Evolutionary conservation across 345 rosid genomes (phyloP), one percentile per base, ranked within the genome.

Genomic region (Populus simonii): DNA sequence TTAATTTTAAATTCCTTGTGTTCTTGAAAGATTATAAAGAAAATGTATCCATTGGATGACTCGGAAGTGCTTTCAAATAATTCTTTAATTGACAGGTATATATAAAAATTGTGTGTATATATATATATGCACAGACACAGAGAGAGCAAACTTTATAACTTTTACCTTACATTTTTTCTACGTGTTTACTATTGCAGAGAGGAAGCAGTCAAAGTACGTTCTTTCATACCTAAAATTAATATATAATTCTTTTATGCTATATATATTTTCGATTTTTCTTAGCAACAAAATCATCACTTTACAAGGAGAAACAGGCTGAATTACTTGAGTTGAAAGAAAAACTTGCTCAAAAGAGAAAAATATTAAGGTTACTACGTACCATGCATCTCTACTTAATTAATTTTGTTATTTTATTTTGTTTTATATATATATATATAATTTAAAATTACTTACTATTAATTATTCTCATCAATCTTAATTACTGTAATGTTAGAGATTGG

Each of bases 401-500:
- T 73, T 23, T 72, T 29, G 0, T 39, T 0, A 9, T 25, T 29
- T 11, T 8, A 25, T 27, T 43, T 74, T 5, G 5, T 5, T 65
- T 41, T 3, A 10, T 73, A 12, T 0, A 12, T 38, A 38, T 25
- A 33, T 73, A 12, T 0, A 12, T 38, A 38, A 33, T 3, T 35
- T 39, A 3, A 23, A n/a, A 3, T 57, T 5, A 17, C 6, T 18
- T 36, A 8, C 25, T 16, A 4, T 15, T 4, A 47, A 4, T 15
- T 4, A 47, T 15, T 2, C 11, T 70, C 2, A 47, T 70, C 4
- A 47, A 29, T 53, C 73, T 62, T 27, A 27, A 27, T 27, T 5
- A 15, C 1, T 62, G 33, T 6, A 33, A 33, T 33, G 4, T 6
- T 3, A 86, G 86, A 70, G 82, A 79, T 1, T 78, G 87, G 85